Percentiles rank a stretch among this genome's conserved stretches.
Evolutionary conservation across 108 stramenopile genomes (phyloP).

Genomic region (Ochromonas danica): DNA sequence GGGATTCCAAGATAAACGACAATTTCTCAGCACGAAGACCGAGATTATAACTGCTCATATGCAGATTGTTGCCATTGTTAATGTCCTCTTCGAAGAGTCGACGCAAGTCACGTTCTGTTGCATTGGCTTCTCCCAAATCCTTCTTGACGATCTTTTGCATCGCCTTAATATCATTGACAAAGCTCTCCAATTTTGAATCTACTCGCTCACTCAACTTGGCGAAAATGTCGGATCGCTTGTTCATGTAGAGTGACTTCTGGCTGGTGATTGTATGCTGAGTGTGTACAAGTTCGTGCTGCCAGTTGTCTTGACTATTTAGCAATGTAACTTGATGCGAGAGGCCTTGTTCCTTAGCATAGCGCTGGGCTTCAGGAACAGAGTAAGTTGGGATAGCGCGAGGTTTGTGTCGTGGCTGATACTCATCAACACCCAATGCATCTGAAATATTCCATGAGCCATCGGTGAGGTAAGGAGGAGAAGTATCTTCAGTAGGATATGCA

Average conservation of each 20-base stretch:
- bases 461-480: not conserved
- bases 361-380: not conserved
- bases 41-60: not conserved
- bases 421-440: slow-evolving; percentile 6
- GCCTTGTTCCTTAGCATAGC: not conserved
- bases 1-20: slow-evolving; percentile 20
- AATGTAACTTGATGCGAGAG: not conserved
- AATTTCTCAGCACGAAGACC: slow-evolving; percentile 4
- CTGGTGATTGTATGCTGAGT: not conserved
- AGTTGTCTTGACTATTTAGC: not conserved
- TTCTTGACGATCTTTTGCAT: slow-evolving; percentile 10
- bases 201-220: not conserved
- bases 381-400: not conserved
- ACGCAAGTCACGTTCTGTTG: slow-evolving; percentile 11
- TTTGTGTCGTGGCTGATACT: not conserved
- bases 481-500: too few species aligned
- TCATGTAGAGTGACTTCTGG: slow-evolving; percentile 7
- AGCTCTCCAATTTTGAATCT: not conserved
- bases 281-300: not conserved
- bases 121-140: not conserved
- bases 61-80: not conserved
- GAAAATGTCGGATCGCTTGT: not conserved
- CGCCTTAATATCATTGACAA: slow-evolving; percentile 3
- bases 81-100: not conserved
- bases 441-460: not conserved